Evolutionary conservation across 1,284 basidiomycete species (phyloP).

Genomic region (Trametes versicolor): DNA sequence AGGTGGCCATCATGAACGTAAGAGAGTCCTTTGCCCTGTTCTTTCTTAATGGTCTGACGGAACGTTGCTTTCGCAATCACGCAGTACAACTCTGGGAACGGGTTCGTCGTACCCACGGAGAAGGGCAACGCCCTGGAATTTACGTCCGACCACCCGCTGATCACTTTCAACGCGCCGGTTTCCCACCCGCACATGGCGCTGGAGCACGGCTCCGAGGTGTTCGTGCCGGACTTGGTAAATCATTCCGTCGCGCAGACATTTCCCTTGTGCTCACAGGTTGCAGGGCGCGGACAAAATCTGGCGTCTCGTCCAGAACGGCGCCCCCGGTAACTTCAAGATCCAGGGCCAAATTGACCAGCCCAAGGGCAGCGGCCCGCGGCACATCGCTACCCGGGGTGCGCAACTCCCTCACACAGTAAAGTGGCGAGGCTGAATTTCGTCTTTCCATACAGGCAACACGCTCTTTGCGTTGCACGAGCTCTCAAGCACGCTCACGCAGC

Average conservation of each 20-base stretch:
- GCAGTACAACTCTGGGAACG: slow-evolving; percentile 68
- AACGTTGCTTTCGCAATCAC: not conserved
- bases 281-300: slow-evolving; percentile 75
- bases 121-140: slow-evolving; percentile 52
- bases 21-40: slow-evolving; percentile 31
- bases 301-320: slow-evolving; percentile 56
- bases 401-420: not conserved
- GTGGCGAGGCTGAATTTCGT: too few relatives aligned
- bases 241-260: not conserved
- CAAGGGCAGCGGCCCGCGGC: slow-evolving; percentile 71
- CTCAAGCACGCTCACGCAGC: slow-evolving; percentile 69
- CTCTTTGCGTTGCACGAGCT: slow-evolving; percentile 74
- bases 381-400: slow-evolving; percentile 64
- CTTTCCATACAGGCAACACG: slow-evolving; percentile 53
- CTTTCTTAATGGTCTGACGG: not conserved
- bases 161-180: slow-evolving; percentile 62
- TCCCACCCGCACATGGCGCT: slow-evolving; percentile 74
- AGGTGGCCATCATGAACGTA: slow-evolving; percentile 69
- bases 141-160: slow-evolving; percentile 49
- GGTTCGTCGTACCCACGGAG: slow-evolving; percentile 60
- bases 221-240: slow-evolving; percentile 72
- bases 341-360: slow-evolving; percentile 72
- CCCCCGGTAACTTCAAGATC: slow-evolving; percentile 57
- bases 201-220: slow-evolving; percentile 60
- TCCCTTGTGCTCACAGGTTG: slow-evolving; percentile 4